Base-by-base conservation (phyloP, 2,329 filamentous ascomycete genomes). In the Monilinia fructigena region DNA sequence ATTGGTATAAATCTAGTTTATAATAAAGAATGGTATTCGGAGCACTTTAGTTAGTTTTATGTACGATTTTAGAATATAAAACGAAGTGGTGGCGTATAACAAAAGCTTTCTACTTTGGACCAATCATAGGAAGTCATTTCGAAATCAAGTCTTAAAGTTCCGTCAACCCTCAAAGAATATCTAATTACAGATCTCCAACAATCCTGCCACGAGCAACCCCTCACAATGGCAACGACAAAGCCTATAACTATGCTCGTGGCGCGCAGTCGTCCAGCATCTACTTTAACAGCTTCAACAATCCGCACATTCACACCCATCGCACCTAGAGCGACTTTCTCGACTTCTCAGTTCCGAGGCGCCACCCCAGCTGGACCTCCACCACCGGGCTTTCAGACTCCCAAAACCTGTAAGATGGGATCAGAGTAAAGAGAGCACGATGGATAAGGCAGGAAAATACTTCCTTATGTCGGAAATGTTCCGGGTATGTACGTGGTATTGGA, bases 401-500 rank as follows among this genome's bases (percentile, higher is more conserved):
- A 85, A 83, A 70, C 88, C 85, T 62, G 85, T 88, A 77, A 81
- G 86, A 81, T 98, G 93, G 92, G 88, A 96, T 72, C 86, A 96
- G 79, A 85, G 88, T 71, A 83, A 85, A 70, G 92, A 96, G 78
- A 87, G 84, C 71, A 86, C 90, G 47, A 81, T 96, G 73, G 92
- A 97, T 80, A 90, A 89, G 78, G 84, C 92, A 70, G 93, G 91
- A 74, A 95, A 93, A 78, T 98, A 93, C 84, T 99, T 99, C 82
- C 85, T 99, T 77, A 82, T 98, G 84, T 89, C 91, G 64, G 95
- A 99, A 85, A 95, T 98, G 90, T 85, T 92, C 78, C 88, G 95
- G 77, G 95, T 80, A 98, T 99, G 95, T 99, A 97, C 77, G 89
- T 99, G 73, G 87, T 95, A 80, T 78, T 99, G 77, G 95, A 99